Evolutionary conservation across 495 filamentous ascomycete genomes (phyloP), one percentile per base, ranked within the genome.

Genomic region (Cairneyella variabilis): DNA sequence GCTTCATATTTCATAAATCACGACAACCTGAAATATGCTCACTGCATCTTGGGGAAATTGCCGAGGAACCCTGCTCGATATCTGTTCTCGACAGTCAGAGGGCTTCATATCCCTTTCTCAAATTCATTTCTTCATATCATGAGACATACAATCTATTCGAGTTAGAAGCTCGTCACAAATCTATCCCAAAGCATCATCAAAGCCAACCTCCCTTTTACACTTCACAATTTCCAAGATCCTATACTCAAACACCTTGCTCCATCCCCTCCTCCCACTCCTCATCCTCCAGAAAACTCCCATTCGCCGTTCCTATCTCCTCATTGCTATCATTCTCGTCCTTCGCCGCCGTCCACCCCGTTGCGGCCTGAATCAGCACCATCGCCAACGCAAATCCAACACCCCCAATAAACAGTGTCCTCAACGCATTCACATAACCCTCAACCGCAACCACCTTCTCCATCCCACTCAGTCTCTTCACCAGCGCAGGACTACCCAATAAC

Each of bases 401-500:
- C 12, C 75, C 73, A 41, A 80, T 60, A 54, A 88, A 86, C 40
- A 90, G 59, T 18, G 69, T 70, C 23, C 66, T 74, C 34, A 89
- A 57, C 0, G 79, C 84, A 16, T 68, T 63, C 57, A 82, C 76
- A 59, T 90, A 91, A 2, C 80, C 82, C 11, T 65, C 46, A 0
- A 88, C 70, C 0, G 88, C 87, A n/a, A 89, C 69, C 3, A 64
- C 60, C 37, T 69, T 76, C 66, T 89, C 86, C 0, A 62, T 61
- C 0, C 73, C 77, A 0, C 59, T 65, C 44, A 90, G 59, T 0
- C 62, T 56, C 37, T 67, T 70, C 0, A 90, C 84, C 3, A 79
- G 62, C 0, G 81, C 82, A 4, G 87, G 88, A 57, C 83, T 86
- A 0, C 87, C 88, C 0, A 89, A 71, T 36, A 92, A 66, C 38